Evolutionary conservation across 225 moss, liverwort and hornwort species (phyloP).

Genomic region (Thuidium tamariscinum): DNA sequence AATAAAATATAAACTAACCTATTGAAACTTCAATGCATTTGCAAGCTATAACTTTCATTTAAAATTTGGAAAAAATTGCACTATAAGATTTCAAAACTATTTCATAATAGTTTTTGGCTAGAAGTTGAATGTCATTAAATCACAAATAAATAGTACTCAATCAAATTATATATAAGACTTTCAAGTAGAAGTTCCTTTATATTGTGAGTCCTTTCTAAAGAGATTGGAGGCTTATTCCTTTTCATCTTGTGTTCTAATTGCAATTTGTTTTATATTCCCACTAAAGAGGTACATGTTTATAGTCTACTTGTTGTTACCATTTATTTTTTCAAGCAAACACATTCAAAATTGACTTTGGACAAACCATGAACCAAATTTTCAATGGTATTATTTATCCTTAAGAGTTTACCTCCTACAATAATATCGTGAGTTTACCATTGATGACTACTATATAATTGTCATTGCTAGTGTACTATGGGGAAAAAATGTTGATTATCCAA

Average conservation of each 20-base stretch:
- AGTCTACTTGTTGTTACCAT: too few relatives aligned
- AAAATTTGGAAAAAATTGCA: neutral
- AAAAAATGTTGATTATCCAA: neutral
- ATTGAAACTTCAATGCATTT: neutral
- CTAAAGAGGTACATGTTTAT: fast-evolving
- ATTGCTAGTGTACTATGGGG: too few relatives aligned
- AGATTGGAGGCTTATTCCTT: too few relatives aligned
- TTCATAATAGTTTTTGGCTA: neutral
- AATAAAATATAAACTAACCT: neutral
- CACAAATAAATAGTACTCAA: neutral
- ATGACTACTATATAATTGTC: neutral
- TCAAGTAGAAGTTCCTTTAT: fast-evolving
- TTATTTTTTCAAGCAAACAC: neutral
- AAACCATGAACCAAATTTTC: neutral
- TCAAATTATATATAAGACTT: neutral
- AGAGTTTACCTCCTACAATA: too few relatives aligned
- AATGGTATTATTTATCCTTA: too few relatives aligned
- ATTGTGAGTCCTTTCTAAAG: fast-evolving
- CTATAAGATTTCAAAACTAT: neutral
- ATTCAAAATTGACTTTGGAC: neutral
- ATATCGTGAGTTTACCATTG: too few relatives aligned
- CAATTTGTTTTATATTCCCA: neutral
- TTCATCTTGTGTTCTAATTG: neutral
- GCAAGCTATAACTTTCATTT: neutral
- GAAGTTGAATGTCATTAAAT: neutral